Evolutionary conservation across 805 yeast species (phyloP).

Genomic region (Peterozyma xylosa): DNA sequence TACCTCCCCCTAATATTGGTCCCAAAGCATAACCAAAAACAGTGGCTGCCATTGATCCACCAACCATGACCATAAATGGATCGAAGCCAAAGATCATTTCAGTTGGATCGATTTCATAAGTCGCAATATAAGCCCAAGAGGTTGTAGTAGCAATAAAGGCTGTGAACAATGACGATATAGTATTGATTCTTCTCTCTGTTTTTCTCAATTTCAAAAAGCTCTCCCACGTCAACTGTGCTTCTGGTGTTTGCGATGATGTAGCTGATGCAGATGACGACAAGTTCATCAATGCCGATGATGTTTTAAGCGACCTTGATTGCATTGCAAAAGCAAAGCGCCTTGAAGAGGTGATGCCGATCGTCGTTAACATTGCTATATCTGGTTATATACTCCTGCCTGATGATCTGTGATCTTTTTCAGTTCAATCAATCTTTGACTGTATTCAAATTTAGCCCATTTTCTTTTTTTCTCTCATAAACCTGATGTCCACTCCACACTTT

Average conservation of each 20-base stretch:
- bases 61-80: conserved; percentile 74
- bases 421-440: no score
- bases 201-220: conserved; percentile 73
- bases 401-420: no score
- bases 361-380: not conserved
- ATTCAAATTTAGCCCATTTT: no score
- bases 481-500: no score
- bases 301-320: not conserved
- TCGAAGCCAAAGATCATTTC: conserved; percentile 83
- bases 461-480: no score
- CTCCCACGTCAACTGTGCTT: conserved; percentile 54
- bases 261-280: conserved; percentile 12
- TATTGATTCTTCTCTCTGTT: conserved; percentile 63
- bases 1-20: conserved; percentile 66
- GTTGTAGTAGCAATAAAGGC: conserved; percentile 56
- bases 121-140: conserved; percentile 73
- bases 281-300: conserved; percentile 15
- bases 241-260: conserved; percentile 3
- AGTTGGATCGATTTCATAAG: conserved; percentile 81
- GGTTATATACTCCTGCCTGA: no score
- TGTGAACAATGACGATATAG: conserved; percentile 59
- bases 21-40: conserved; percentile 77
- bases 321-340: not conserved
- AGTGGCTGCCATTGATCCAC: conserved; percentile 66
- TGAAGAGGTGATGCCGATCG: not conserved